Evolutionary conservation across 108 stramenopile genomes (phyloP).

Genomic region (Poteriospumella lacustris): DNA sequence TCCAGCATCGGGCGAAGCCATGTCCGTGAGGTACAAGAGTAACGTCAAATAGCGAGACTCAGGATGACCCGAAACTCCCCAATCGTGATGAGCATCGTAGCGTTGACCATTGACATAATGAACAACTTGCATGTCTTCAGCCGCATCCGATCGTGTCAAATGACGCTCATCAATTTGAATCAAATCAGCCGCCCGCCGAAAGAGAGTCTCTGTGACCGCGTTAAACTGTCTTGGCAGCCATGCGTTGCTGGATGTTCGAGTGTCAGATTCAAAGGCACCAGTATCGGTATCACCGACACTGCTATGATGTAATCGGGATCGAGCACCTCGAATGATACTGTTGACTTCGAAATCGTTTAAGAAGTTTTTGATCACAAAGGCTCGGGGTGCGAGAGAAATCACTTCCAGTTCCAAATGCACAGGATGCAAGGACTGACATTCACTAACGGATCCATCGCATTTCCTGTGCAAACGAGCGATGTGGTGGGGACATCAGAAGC

Average conservation of each 20-base stretch:
- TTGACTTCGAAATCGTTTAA: constrained; percentile 70
- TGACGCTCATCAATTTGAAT: constrained; percentile 60
- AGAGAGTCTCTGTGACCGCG: constrained; percentile 64
- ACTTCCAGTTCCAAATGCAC: constrained; percentile 19
- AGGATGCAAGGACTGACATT: constrained; percentile 18
- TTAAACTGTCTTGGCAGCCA: constrained; percentile 69
- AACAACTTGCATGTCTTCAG: constrained; percentile 77
- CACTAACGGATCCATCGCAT: background rate
- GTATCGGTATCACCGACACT: constrained; percentile 5
- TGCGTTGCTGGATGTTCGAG: constrained; percentile 67
- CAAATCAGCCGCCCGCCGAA: constrained; percentile 67
- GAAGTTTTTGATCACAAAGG: constrained; percentile 76
- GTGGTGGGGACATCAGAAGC: background rate
- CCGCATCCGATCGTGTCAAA: constrained; percentile 55
- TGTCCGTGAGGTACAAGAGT: constrained; percentile 60
- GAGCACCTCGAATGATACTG: constrained; percentile 57
- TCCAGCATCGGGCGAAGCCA: constrained; percentile 42
- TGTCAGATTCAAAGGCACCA: constrained; percentile 52
- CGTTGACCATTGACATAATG: constrained; percentile 66
- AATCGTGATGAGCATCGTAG: constrained; percentile 81
- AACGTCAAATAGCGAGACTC: constrained; percentile 65
- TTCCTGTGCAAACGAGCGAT: background rate
- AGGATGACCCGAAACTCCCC: constrained; percentile 48
- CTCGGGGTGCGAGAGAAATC: constrained; percentile 55
- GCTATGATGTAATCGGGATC: constrained; percentile 35